Conservation (phyloP, 1,284 basidiomycete species). For the Dichomitus squalens region DNA sequence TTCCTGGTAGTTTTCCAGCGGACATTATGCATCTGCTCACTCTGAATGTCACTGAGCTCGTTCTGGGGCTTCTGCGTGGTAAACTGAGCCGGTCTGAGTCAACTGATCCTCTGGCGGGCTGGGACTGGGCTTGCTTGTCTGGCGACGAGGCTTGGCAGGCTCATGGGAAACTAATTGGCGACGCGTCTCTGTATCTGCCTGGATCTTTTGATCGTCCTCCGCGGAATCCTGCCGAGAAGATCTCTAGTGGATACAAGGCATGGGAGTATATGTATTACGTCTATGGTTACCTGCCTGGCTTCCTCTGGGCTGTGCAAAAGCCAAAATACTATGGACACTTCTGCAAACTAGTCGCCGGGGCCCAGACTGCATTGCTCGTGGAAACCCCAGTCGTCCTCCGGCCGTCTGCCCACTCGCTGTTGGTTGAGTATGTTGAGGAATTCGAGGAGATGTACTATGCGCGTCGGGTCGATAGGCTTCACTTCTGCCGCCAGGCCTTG, state of each 20-base stretch:
- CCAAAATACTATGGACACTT: slow-evolving; percentile 23
- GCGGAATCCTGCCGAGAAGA: too few relatives aligned
- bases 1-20: slow-evolving; percentile 32
- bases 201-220: slow-evolving; percentile 22
- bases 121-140: slow-evolving; percentile 38
- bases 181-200: too few relatives aligned
- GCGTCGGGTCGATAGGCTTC: slow-evolving; percentile 23
- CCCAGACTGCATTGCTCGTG: slow-evolving; percentile 24
- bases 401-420: too few relatives aligned
- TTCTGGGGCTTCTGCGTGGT: slow-evolving; percentile 36
- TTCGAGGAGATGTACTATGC: slow-evolving; percentile 27
- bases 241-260: too few relatives aligned
- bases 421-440: background rate
- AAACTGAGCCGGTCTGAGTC: too few relatives aligned
- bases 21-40: slow-evolving; percentile 51
- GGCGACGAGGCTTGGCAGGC: slow-evolving; percentile 37
- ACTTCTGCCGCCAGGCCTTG: slow-evolving; percentile 28
- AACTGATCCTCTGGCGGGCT: slow-evolving; percentile 22
- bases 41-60: too few relatives aligned
- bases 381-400: slow-evolving; percentile 3
- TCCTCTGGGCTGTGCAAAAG: background rate
- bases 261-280: too few relatives aligned
- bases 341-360: slow-evolving; percentile 27
- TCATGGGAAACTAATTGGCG: too few relatives aligned
- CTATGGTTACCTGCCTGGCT: slow-evolving; percentile 25